Conservation (phyloP, 257 asterid genomes). For the Solanum gandarillasii region DNA sequence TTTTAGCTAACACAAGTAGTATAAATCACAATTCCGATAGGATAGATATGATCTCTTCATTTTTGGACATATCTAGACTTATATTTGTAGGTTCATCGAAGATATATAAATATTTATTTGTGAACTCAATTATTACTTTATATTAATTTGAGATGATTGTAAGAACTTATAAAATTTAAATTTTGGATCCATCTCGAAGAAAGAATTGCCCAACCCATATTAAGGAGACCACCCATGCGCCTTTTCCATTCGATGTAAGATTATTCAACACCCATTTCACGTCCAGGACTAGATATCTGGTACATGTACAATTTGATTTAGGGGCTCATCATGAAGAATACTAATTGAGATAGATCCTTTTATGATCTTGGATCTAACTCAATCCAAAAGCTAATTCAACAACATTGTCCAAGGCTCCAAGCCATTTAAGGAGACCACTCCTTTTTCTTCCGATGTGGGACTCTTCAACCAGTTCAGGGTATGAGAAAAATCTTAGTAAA, state of each 20-base stretch:
- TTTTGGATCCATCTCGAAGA: fast-evolving
- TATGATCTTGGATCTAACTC: background rate
- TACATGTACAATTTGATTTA: background rate
- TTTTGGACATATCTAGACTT: background rate
- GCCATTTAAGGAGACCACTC: too few species aligned
- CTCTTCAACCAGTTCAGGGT: background rate
- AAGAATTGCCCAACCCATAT: background rate
- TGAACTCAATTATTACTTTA: background rate
- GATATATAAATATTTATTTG: too few species aligned
- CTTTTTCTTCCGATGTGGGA: background rate
- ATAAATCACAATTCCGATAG: background rate
- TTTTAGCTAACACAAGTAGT: background rate
- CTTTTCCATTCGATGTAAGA: background rate
- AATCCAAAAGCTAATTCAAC: background rate
- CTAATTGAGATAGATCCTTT: background rate
- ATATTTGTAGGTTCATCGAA: background rate
- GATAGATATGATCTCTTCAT: background rate
- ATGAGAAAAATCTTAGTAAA: background rate
- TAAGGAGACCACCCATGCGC: fast-evolving
- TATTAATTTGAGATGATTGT: background rate
- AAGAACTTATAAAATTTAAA: background rate
- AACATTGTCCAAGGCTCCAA: too few species aligned
- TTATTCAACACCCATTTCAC: background rate
- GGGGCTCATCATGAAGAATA: background rate
- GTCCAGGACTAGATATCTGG: background rate